Evolutionary conservation across 2,329 filamentous ascomycete genomes (phyloP), one percentile per base, ranked within the genome.

Genomic region (Xylaria sp.): DNA sequence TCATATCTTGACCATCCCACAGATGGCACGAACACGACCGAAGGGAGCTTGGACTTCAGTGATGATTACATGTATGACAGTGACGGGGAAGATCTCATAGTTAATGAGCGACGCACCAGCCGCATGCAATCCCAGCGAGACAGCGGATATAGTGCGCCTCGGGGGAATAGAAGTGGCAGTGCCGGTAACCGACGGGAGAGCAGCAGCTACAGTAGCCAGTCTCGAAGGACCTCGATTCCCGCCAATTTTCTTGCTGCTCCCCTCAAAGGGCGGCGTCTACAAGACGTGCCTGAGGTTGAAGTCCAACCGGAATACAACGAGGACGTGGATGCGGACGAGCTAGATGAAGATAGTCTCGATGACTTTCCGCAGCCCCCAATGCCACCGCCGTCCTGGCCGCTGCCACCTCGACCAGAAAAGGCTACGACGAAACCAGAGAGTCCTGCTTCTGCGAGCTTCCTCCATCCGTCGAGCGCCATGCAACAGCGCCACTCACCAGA

Each of bases 1-100:
- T 69, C 78, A n/a, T 79, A 75, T 63, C 67, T 79, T 20, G 77
- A 79, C 42, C 71, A 73, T 13, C 77, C 73, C 1, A 63, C 72
- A 11, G 67, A 73, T 27, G 73, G 71, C 22, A 64, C 72, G 38
- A 70, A 72, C 11, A 65, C 72, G 38, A 72, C 74, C 11, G 74
- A 75, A 39, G 70, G 72, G 39, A 75, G 73, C 53, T 70, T 73
- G 10, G 79, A 82, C 47, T 67, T 80, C 58, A 78, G 78, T 63
- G 73, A 75, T 25, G 73, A 75, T 33, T 72, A 68, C 22, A 50
- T 68, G 60, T 62, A 68, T 17, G 66, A 69, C 33, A 69, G 66
- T 10, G 61, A 70, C 20, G 69, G 69, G 3, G 63, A 72, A 17
- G 73, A 71, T 6, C 73, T 73, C 57, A 66, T 73, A 17, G 49